Conservation (phyloP, 1,139 yeast species). For the Sugiyamaella pinicola region DNA sequence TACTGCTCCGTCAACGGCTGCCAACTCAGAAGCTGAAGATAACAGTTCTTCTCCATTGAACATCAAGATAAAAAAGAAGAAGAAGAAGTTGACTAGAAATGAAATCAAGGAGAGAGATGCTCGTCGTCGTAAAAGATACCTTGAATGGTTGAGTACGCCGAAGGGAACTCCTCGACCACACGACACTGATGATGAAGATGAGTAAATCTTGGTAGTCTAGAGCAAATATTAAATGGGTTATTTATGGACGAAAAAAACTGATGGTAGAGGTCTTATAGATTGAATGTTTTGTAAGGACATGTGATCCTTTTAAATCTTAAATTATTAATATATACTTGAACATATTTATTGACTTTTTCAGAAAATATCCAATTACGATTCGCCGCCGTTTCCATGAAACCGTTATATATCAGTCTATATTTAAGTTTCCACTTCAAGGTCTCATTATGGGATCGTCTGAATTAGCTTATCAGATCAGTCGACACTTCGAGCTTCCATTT, state of each 20-base stretch:
- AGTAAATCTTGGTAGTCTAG: constrained; percentile 32
- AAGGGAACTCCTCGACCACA: constrained; percentile 96
- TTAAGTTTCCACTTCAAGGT: no score
- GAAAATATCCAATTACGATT: no score
- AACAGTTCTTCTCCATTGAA: constrained; percentile 83
- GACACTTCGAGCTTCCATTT: constrained; percentile 49
- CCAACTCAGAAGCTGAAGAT: constrained; percentile 38
- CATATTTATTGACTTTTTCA: not conserved
- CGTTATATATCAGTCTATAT: no score
- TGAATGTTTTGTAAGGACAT: not conserved
- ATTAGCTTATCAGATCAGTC: not conserved
- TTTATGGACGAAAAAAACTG: no score
- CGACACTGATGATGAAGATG: constrained; percentile 91
- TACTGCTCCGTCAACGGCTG: constrained; percentile 33
- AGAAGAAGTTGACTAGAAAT: constrained; percentile 96
- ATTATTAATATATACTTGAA: constrained; percentile 3
- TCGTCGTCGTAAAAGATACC: constrained; percentile 89
- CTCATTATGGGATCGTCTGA: no score
- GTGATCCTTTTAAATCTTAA: no score
- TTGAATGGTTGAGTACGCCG: constrained; percentile 94
- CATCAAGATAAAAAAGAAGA: constrained; percentile 77
- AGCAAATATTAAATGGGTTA: constrained; percentile 6
- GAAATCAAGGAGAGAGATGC: constrained; percentile 90
- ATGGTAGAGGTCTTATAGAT: constrained; percentile 7
- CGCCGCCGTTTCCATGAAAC: no score